These are phyloP conservation scores for Diaporthe amygdali DNA, from an alignment of 2,329 filamentous ascomycete species.

Conservation along the genomic window DNA sequence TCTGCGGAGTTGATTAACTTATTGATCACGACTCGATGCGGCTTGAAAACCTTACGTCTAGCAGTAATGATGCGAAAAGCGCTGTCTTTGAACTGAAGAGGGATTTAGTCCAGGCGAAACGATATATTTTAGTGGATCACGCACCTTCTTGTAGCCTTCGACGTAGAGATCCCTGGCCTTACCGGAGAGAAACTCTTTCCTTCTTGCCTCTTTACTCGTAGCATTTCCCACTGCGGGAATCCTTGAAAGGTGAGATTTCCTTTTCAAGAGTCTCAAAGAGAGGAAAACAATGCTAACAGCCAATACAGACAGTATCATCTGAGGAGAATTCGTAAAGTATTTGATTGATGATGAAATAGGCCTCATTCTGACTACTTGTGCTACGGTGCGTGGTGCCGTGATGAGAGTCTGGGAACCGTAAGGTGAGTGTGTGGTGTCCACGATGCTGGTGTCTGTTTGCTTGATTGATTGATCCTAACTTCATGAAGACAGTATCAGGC, in stretches of 20 bases:
- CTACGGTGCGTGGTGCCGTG: neutral
- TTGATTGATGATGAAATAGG: neutral
- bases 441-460: no score
- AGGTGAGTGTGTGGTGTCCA: no score
- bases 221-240: neutral
- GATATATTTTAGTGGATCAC: neutral
- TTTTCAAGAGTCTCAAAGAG: neutral
- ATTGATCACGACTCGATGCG: no score
- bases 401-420: neutral
- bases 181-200: neutral
- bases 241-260: neutral
- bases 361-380: neutral
- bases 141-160: neutral
- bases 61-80: neutral
- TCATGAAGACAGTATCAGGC: no score
- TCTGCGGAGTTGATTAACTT: neutral
- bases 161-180: neutral
- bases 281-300: neutral
- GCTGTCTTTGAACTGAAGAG: neutral
- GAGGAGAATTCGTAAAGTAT: neutral
- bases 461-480: no score
- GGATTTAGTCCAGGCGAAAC: neutral
- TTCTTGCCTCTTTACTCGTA: neutral
- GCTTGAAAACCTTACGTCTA: neutral
- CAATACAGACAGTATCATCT: neutral